Evolutionary conservation across 1,284 basidiomycete species (phyloP), one percentile per base, ranked within the genome.

Genomic region (Agroathelia rolfsii): DNA sequence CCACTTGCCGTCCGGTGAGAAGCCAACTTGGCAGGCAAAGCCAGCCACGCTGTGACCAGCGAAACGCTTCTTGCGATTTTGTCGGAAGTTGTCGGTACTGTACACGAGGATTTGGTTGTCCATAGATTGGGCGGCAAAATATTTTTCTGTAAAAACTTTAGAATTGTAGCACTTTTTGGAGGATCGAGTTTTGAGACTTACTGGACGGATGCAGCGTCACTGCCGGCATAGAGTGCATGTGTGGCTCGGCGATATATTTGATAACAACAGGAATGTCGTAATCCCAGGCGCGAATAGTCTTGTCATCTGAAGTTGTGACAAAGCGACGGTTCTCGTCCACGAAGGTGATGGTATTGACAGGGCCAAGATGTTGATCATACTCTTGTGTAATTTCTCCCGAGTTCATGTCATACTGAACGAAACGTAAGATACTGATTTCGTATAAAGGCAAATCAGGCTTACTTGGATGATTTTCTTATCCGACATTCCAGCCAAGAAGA

Each of bases 221-320:
- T 11, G 94, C 86, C 8, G 95, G 95, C 93, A 99, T 97, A 21
- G 90, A 95, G 60, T 99, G 93, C 95, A 99, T 98, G 52, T 90
- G 82, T 6, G 95, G 95, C 56, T 99, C 95, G 19, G 95, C 93
- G 41, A 98, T 96, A 58, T 97, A 95, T 59, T 99, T 98, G 72
- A 98, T 97, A 38, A 96, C 92, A 16, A 98, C 93, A 4, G 93
- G 93, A 43, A 96, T 96, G 59, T 97, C 92, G 55, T 84, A 94
- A 56, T 94, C 89, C 95, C 95, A 99, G 12, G 89, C 94, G 32
- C 95, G 83, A 51, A 99, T 95, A 5, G 92, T 96, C 66, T 98
- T 98, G 64, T 99, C 95, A 56, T 99, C 95, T 10, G 92, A 96
- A 6, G 95, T 97, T 2, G 95, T 96, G 30, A 98, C 84, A 56